Conservation (phyloP, 2,329 filamentous ascomycete genomes). For the Fusarium sp. region DNA sequence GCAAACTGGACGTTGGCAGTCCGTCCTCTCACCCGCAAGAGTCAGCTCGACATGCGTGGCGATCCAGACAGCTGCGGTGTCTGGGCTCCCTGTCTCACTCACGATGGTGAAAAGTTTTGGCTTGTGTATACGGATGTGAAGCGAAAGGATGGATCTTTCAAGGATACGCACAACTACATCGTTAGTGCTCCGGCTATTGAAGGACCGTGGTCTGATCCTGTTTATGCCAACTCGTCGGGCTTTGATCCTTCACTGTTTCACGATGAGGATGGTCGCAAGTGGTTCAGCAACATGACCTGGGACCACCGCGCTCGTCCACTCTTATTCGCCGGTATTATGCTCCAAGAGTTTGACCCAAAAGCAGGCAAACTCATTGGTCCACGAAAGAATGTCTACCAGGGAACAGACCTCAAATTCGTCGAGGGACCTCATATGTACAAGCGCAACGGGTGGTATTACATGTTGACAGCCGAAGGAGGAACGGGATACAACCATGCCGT, state of each 20-base stretch:
- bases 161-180: conserved; percentile 74
- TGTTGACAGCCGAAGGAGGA: conserved; percentile 70
- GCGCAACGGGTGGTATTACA: conserved; percentile 69
- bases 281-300: conserved; percentile 68
- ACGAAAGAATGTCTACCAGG: conserved; percentile 65
- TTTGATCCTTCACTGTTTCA: conserved; percentile 73
- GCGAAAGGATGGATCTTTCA: conserved; percentile 74
- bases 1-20: conserved; percentile 63
- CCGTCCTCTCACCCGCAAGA: conserved; percentile 61
- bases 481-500: conserved; percentile 71
- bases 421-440: conserved; percentile 72
- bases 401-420: conserved; percentile 65
- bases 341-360: conserved; percentile 68
- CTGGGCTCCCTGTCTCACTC: conserved; percentile 74
- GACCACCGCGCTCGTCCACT: conserved; percentile 64
- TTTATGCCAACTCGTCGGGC: conserved; percentile 70
- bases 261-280: conserved; percentile 67
- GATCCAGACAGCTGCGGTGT: conserved; percentile 70
- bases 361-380: conserved; percentile 65
- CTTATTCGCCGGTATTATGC: conserved; percentile 66
- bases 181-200: conserved; percentile 64
- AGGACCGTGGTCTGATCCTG: conserved; percentile 72
- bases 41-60: conserved; percentile 68
- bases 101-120: conserved; percentile 71
- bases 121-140: conserved; percentile 76